Conservation (phyloP, 305 asterid genomes). For the Fraxinus xanthoxyloides region DNA sequence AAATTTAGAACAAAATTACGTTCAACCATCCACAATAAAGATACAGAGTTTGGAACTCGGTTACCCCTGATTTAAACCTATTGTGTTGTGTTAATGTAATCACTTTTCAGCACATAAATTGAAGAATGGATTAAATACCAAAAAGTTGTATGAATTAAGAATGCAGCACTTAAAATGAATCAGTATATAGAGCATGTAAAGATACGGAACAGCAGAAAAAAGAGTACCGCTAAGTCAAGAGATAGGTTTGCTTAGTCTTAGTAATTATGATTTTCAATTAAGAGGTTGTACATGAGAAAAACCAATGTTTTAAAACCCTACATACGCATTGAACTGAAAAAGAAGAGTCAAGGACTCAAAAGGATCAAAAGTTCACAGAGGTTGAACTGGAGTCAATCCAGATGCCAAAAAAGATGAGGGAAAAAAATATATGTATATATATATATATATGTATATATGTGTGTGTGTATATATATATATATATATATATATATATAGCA, state of each 20-base stretch:
- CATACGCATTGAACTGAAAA: not conserved
- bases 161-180: not conserved
- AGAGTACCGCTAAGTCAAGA: not conserved
- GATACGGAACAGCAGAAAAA: not conserved
- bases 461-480: too few species aligned
- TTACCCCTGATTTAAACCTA: not conserved
- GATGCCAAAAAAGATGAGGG: not conserved
- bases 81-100: not conserved
- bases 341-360: not conserved
- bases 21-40: not conserved
- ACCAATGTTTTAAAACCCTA: not conserved
- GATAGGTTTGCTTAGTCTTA: not conserved
- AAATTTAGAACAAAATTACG: not conserved
- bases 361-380: not conserved
- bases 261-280: not conserved
- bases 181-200: not conserved
- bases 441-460: too few species aligned
- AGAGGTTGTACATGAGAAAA: not conserved
- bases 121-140: not conserved
- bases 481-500: too few species aligned
- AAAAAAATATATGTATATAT: too few species aligned
- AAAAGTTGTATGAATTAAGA: not conserved
- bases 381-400: not conserved
- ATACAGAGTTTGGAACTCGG: not conserved
- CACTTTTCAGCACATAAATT: not conserved